Evolutionary conservation across 257 asterid species (phyloP).

Genomic region (Marsdenia floribunda): DNA sequence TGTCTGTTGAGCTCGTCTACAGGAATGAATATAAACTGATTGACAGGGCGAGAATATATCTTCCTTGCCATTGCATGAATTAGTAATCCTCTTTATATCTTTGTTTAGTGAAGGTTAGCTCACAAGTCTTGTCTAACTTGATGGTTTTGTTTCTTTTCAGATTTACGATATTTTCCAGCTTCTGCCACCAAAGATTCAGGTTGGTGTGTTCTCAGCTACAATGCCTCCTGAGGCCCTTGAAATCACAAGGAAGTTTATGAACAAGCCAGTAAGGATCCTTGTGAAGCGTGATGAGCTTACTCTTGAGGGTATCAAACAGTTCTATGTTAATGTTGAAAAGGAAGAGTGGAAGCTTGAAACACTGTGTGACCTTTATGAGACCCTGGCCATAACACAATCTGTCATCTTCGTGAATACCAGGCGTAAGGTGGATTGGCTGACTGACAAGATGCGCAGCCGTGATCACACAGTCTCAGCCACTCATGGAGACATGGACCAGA

Average conservation of each 20-base stretch:
- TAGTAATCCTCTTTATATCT: neutral
- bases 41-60: neutral
- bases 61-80: neutral
- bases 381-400: slow-evolving; percentile 45
- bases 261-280: slow-evolving; percentile 42
- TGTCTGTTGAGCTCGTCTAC: neutral
- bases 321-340: slow-evolving; percentile 37
- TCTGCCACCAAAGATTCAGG: slow-evolving; percentile 46
- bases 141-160: slow-evolving; percentile 16
- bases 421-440: slow-evolving; percentile 50
- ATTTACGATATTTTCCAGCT: slow-evolving; percentile 46
- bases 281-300: slow-evolving; percentile 49
- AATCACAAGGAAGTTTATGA: slow-evolving; percentile 47
- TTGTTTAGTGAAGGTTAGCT: neutral
- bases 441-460: slow-evolving; percentile 43
- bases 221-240: slow-evolving; percentile 55
- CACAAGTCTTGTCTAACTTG: neutral
- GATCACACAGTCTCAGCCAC: slow-evolving; percentile 48
- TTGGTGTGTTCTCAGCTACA: slow-evolving; percentile 47
- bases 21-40: neutral
- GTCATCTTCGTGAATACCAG: slow-evolving; percentile 46
- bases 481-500: slow-evolving; percentile 51
- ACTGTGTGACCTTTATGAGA: slow-evolving; percentile 43
- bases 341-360: slow-evolving; percentile 44
- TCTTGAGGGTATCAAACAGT: slow-evolving; percentile 46